phyloP scores from a whole-genome alignment of 306 rosid genomes.

The Arachis stenosperma region DNA sequence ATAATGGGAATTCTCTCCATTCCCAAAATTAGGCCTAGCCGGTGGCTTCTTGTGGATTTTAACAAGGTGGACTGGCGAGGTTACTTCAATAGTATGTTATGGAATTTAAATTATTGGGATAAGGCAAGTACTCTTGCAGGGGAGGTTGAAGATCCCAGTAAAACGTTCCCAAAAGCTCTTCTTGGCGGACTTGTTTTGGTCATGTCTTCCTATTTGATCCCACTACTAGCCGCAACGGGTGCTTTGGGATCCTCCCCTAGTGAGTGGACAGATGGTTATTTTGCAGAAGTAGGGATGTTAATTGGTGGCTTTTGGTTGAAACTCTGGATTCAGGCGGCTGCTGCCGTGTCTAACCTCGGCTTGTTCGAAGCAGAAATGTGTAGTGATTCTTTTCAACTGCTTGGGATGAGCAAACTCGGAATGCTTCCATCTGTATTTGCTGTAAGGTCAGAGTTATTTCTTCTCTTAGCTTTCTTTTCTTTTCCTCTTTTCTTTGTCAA shows the following conservation, averaged over 20 bases:
- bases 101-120: slow-evolving; percentile 97
- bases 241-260: slow-evolving; percentile 57
- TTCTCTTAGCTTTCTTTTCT: slow-evolving; percentile 13
- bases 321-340: slow-evolving; percentile 87
- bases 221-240: slow-evolving; percentile 89
- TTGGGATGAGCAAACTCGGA: slow-evolving; percentile 96
- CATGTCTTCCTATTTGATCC: slow-evolving; percentile 77
- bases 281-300: slow-evolving; percentile 75
- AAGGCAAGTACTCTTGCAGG: slow-evolving; percentile 94
- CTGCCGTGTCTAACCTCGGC: slow-evolving; percentile 91
- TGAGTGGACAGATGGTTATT: slow-evolving; percentile 90
- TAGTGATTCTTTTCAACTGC: slow-evolving; percentile 85
- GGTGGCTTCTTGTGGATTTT: slow-evolving; percentile 66
- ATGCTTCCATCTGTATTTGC: slow-evolving; percentile 85
- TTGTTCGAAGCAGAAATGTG: slow-evolving; percentile 96
- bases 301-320: slow-evolving; percentile 96
- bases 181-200: slow-evolving; percentile 80
- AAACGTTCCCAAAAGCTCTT: slow-evolving; percentile 83
- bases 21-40: slow-evolving; percentile 57
- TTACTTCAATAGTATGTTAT: slow-evolving; percentile 81
- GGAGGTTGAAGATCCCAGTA: slow-evolving; percentile 80
- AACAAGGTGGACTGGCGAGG: slow-evolving; percentile 69
- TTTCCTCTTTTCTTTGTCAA: not conserved
- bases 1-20: slow-evolving; percentile 69
- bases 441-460: slow-evolving; percentile 58